phyloP scores from a whole-genome alignment of 768 basidiomycete genomes.

The Russula abietina region DNA sequence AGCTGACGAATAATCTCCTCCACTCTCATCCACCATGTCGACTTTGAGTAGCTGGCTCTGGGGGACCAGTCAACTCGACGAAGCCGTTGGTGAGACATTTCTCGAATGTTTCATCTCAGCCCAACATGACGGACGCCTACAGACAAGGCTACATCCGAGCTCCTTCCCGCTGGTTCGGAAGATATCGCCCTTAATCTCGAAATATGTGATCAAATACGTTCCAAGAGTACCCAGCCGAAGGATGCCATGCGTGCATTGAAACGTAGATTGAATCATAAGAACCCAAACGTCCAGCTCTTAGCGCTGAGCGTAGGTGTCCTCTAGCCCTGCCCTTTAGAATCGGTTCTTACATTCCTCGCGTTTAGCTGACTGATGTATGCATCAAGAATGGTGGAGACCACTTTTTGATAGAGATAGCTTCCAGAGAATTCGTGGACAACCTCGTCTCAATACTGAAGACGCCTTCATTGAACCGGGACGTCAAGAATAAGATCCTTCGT shows the following conservation, averaged over 20 bases:
- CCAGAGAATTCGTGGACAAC: constrained; percentile 91
- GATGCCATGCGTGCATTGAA: constrained; percentile 87
- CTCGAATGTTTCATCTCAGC: not conserved
- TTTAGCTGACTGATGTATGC: constrained; percentile 80
- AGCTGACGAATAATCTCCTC: not conserved
- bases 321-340: not conserved
- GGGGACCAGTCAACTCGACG: constrained; percentile 24
- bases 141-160: constrained; percentile 95
- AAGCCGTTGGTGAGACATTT: constrained; percentile 21
- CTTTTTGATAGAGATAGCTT: constrained; percentile 78
- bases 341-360: constrained; percentile 8
- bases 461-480: constrained; percentile 69
- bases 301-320: constrained; percentile 67
- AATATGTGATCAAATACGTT: constrained; percentile 94
- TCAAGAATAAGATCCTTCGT: constrained; percentile 71
- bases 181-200: constrained; percentile 93
- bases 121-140: constrained; percentile 2
- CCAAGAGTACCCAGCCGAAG: constrained; percentile 79
- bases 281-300: constrained; percentile 89
- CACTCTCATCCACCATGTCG: constrained; percentile 18
- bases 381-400: constrained; percentile 97
- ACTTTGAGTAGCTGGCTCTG: constrained; percentile 24
- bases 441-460: constrained; percentile 83
- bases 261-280: constrained; percentile 84
- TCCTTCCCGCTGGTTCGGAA: constrained; percentile 73